Percentiles rank a stretch among this genome's conserved stretches.
Conservation (phyloP, 2,329 filamentous ascomycete species). For the Colletotrichum cereale region DNA sequence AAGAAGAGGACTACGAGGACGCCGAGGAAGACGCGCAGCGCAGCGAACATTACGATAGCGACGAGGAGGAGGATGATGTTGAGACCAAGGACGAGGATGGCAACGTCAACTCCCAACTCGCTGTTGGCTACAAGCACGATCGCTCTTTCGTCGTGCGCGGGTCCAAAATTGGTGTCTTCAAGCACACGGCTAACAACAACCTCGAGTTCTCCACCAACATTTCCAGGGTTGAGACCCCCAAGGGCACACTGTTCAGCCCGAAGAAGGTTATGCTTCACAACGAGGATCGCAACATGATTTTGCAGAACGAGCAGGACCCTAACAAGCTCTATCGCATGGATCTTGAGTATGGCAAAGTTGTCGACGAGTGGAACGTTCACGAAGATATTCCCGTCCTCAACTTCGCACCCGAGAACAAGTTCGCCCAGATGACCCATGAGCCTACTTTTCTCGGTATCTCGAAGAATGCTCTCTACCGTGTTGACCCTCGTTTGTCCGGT, state of each 20-base stretch:
- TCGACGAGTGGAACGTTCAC: constrained; percentile 98
- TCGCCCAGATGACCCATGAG: constrained; percentile 94
- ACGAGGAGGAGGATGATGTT: constrained; percentile 85
- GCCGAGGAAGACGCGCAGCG: constrained; percentile 72
- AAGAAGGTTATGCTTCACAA: constrained; percentile 98
- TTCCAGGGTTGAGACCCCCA: constrained; percentile 91
- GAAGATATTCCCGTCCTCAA: constrained; percentile 94
- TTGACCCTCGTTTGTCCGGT: constrained; percentile 90
- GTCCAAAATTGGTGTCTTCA: constrained; percentile 99
- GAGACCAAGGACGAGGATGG: constrained; percentile 77
- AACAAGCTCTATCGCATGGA: constrained; percentile 98
- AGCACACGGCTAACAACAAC: constrained; percentile 91
- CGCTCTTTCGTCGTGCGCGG: constrained; percentile 97
- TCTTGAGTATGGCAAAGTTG: constrained; percentile 95
- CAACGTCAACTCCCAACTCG: constrained; percentile 92
- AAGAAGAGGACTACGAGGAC: constrained; percentile 69
- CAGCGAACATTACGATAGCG: constrained; percentile 76
- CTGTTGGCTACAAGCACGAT: constrained; percentile 97
- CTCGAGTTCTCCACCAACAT: constrained; percentile 98
- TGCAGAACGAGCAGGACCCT: constrained; percentile 86
- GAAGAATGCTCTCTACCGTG: constrained; percentile 90
- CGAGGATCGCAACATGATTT: constrained; percentile 88
- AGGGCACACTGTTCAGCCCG: constrained; percentile 88
- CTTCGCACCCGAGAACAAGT: constrained; percentile 97
- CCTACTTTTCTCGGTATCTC: constrained; percentile 96